phyloP scores from a whole-genome alignment of 169 alveolate species.

The Plasmodium coatneyi region DNA sequence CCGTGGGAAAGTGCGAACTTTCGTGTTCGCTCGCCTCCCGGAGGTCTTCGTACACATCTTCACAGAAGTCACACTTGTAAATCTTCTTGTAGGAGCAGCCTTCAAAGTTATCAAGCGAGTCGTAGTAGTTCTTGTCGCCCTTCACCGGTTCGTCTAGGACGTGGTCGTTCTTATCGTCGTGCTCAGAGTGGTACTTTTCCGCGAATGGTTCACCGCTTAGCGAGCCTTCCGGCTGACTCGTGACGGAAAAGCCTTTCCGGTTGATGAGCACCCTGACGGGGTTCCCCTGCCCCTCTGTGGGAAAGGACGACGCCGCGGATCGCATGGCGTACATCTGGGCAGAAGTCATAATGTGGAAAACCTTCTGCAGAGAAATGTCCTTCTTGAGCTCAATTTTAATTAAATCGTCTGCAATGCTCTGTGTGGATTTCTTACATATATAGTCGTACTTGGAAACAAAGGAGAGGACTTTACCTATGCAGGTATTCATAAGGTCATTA shows the following conservation, averaged over 20 bases:
- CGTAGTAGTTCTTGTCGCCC: conserved; percentile 45
- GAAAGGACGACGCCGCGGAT: neutral
- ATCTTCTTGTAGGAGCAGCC: conserved; percentile 71
- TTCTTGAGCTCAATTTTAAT: conserved; percentile 54
- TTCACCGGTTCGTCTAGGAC: neutral
- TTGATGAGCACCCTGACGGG: conserved; percentile 44
- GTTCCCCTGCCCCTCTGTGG: neutral
- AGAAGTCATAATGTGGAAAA: conserved; percentile 36
- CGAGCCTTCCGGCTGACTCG: neutral
- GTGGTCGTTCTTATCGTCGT: neutral
- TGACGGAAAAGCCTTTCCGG: conserved; percentile 15
- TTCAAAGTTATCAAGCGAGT: conserved; percentile 51
- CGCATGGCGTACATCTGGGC: neutral
- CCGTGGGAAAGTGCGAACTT: conserved; percentile 49
- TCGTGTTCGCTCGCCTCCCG: conserved; percentile 67
- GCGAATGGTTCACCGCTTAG: neutral
- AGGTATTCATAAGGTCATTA: conserved; percentile 53
- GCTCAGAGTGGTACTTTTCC: neutral
- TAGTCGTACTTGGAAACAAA: conserved; percentile 67
- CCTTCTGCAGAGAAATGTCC: conserved; percentile 23
- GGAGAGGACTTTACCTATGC: conserved; percentile 39
- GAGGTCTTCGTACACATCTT: conserved; percentile 33
- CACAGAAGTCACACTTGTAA: conserved; percentile 71
- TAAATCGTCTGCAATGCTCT: conserved; percentile 66
- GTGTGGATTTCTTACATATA: conserved; percentile 33